Evolutionary conservation across 179 eudicot species (phyloP).

Genomic region (Vitellaria paradoxa): DNA sequence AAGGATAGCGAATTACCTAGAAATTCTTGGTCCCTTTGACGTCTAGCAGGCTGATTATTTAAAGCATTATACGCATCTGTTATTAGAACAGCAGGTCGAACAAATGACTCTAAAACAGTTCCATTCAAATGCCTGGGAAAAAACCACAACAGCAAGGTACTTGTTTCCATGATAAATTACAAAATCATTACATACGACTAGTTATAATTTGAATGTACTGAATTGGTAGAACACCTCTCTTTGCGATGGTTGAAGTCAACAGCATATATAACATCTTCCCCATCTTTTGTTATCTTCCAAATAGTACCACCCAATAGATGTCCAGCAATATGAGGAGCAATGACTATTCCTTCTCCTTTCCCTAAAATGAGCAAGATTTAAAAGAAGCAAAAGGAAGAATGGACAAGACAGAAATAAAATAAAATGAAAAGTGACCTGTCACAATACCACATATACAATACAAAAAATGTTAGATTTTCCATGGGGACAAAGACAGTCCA

Average conservation of each 20-base stretch:
- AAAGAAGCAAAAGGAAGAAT: not conserved
- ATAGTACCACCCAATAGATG: slow-evolving; percentile 95
- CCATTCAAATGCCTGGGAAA: slow-evolving; percentile 88
- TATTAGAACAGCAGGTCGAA: slow-evolving; percentile 94
- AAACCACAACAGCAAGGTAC: slow-evolving; percentile 13
- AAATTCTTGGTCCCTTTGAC: slow-evolving; percentile 93
- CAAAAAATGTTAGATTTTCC: not conserved
- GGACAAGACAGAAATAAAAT: not conserved
- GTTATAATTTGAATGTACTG: not conserved
- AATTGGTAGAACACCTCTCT: slow-evolving; percentile 56
- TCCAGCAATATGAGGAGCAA: slow-evolving; percentile 96
- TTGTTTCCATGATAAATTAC: not conserved
- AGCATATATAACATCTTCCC: slow-evolving; percentile 95
- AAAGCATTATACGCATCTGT: slow-evolving; percentile 97
- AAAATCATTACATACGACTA: not conserved
- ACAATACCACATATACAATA: not conserved
- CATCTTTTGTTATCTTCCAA: slow-evolving; percentile 96
- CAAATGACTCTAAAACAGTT: slow-evolving; percentile 91
- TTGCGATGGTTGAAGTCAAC: slow-evolving; percentile 97
- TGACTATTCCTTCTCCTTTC: slow-evolving; percentile 97
- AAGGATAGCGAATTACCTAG: slow-evolving; percentile 41
- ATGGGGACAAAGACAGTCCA: not conserved
- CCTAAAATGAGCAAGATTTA: slow-evolving; percentile 34
- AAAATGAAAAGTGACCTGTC: not conserved
- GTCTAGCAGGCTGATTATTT: slow-evolving; percentile 87